phyloP scores from a whole-genome alignment of 345 rosid species.

The Gossypium rotundifolium region DNA sequence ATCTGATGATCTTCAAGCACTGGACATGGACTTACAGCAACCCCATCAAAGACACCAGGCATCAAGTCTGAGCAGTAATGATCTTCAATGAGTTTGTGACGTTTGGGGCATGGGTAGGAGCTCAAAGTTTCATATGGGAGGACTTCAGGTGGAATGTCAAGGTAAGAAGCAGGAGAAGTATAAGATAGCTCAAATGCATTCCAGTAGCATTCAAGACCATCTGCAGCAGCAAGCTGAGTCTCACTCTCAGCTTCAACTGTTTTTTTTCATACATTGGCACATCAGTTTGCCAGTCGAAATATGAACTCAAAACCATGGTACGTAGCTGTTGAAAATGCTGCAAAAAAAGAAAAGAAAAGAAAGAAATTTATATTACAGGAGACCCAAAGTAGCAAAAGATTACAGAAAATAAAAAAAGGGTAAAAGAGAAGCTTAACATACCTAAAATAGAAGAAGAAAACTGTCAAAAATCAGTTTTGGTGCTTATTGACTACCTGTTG shows the following conservation, averaged over 20 bases:
- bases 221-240: background rate
- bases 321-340: background rate
- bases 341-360: background rate
- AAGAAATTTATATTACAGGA: background rate
- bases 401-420: no score
- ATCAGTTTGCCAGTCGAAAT: conserved; percentile 2
- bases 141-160: background rate
- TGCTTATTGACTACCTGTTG: background rate
- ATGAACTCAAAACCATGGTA: conserved; percentile 8
- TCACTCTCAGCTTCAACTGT: background rate
- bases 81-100: background rate
- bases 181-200: background rate
- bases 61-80: background rate
- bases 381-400: background rate
- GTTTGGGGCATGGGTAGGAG: conserved; percentile 5
- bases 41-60: conserved; percentile 1
- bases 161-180: conserved; percentile 1
- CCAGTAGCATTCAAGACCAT: background rate
- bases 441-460: conserved; percentile 1
- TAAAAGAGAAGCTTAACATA: background rate
- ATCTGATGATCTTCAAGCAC: background rate
- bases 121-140: background rate
- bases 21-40: background rate
- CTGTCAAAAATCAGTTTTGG: background rate
- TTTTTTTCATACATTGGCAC: background rate